Base-by-base conservation (phyloP, 441 rosid species). In the Corymbia calophylla region DNA sequence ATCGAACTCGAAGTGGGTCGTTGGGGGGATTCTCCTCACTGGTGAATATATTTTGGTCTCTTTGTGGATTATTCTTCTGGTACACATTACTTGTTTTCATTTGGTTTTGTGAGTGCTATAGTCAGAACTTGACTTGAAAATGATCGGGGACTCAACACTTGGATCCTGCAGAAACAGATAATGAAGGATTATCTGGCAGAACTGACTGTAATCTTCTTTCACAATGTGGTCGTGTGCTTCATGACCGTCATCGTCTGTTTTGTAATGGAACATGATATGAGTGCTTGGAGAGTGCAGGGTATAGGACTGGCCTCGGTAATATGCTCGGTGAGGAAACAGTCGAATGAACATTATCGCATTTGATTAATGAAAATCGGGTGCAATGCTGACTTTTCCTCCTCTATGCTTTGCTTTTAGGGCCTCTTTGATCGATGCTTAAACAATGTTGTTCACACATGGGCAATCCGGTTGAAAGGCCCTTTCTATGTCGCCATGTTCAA, bases 401-500 rank as follows among this genome's bases (percentile, higher is more conserved):
- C 81, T 70, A 9, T 70, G 81, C 25, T 19, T 70, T 35, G 48
- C 27, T 49, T 87, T 56, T 47, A 95, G 96, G 95, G 93, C 21
- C 68, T 93, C 32, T 90, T 94, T 35, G 95, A 92, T 53, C 91
- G 93, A 88, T 14, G 92, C 86, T 91, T 88, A 66, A 91, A 93
- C 17, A 92, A 92, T 44, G 86, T 66, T 7, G 70, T 92, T 56
- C 90, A 88, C 58, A 93, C 93, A 44, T 93, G 95, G 95, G 91
- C 93, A 91, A 47, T 95, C 87, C 88, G 64, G 54, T 88, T 84
- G 87, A 94, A 90, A 60, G 96, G 96, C 17, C 94, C 95, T 18
- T 87, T 93, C 10, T 94, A 86, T 62, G 96, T 93, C 2, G 88
- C 93, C 88, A 92, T 95, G 93, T 95, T 94, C 94, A 90, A 80